A percentile compares a stretch with the other conserved stretches of the same genome.
Evolutionary conservation across 495 filamentous ascomycete genomes (phyloP).

Genomic region (Opeltia flavorubescens): DNA sequence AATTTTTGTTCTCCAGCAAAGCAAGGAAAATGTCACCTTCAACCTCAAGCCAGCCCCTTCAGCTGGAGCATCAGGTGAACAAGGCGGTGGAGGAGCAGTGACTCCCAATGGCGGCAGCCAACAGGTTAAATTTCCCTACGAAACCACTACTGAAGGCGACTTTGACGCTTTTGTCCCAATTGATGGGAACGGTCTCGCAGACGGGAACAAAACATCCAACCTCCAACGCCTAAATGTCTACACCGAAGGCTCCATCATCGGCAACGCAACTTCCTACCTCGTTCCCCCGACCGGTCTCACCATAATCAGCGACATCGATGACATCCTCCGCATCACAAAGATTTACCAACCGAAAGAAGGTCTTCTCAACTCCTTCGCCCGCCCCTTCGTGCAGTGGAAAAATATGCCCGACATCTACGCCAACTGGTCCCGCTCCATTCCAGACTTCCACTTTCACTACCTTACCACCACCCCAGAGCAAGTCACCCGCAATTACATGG

Average conservation of each 20-base stretch:
- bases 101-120: conserved; percentile 42
- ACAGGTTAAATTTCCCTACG: conserved; percentile 37
- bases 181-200: conserved; percentile 32
- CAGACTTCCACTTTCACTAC: conserved; percentile 65
- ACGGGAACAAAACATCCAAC: conserved; percentile 44
- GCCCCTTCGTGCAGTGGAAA: conserved; percentile 54
- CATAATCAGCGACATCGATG: conserved; percentile 62
- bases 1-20: conserved; percentile 61
- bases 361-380: conserved; percentile 62
- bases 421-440: conserved; percentile 46
- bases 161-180: conserved; percentile 52
- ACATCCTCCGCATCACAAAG: conserved; percentile 69
- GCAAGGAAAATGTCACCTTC: conserved; percentile 44
- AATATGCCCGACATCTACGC: conserved; percentile 67
- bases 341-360: conserved; percentile 64
- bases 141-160: conserved; percentile 51
- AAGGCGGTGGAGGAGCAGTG: conserved; percentile 37
- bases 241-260: conserved; percentile 43
- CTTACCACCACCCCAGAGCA: conserved; percentile 75
- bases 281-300: conserved; percentile 53
- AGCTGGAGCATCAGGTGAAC: conserved; percentile 33
- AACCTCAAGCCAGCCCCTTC: conserved; percentile 40
- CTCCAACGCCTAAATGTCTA: conserved; percentile 56
- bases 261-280: conserved; percentile 65
- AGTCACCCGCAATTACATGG: conserved; percentile 62